Evolutionary conservation across 2,329 filamentous ascomycete species (phyloP).

Genomic region (Metarhizium anisopliae): DNA sequence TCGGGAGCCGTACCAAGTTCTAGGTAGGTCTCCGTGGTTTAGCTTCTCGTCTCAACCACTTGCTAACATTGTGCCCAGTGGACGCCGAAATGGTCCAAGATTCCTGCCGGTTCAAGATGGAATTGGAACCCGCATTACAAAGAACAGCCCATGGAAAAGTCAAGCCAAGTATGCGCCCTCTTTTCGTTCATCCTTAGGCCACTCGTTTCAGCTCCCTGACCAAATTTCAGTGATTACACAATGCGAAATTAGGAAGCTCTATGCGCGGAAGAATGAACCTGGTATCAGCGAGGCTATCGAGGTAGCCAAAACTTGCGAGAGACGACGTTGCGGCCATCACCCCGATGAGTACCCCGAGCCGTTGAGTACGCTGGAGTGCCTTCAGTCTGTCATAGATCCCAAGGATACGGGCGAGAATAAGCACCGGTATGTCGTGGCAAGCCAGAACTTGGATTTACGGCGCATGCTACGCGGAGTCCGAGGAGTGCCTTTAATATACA

Average conservation of each 20-base stretch:
- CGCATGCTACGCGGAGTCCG: slow-evolving; percentile 55
- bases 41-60: slow-evolving; percentile 1
- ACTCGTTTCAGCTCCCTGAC: slow-evolving; percentile 13
- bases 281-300: slow-evolving; percentile 55
- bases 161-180: slow-evolving; percentile 56
- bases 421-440: slow-evolving; percentile 70
- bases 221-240: slow-evolving; percentile 59
- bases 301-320: slow-evolving; percentile 65
- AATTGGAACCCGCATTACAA: slow-evolving; percentile 66
- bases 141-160: slow-evolving; percentile 79
- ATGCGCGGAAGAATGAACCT: slow-evolving; percentile 49
- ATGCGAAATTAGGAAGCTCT: slow-evolving; percentile 73
- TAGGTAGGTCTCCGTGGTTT: slow-evolving; percentile 39
- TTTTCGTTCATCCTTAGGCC: neutral
- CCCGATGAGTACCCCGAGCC: slow-evolving; percentile 63
- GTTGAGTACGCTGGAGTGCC: slow-evolving; percentile 59
- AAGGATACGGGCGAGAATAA: slow-evolving; percentile 65
- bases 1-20: slow-evolving; percentile 86
- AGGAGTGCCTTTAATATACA: slow-evolving; percentile 70
- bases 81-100: slow-evolving; percentile 81
- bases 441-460: slow-evolving; percentile 58
- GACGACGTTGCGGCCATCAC: slow-evolving; percentile 70
- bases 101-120: slow-evolving; percentile 79
- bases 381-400: slow-evolving; percentile 68
- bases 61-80: slow-evolving; percentile 34